phyloP scores from a whole-genome alignment of 495 filamentous ascomycete species.

The Penicillium bialowiezense region DNA sequence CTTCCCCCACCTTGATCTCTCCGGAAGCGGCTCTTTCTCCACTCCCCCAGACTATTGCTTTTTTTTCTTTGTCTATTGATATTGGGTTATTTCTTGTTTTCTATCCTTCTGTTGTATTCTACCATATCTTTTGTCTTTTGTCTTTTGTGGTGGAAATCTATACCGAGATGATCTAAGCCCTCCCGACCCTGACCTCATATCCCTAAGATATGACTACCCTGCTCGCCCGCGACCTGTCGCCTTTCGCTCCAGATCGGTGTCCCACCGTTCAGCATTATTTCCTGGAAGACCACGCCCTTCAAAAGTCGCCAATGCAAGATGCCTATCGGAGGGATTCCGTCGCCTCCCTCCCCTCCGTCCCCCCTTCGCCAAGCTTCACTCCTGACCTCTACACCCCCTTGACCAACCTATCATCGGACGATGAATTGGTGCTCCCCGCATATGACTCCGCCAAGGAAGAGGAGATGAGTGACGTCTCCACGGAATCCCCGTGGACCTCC shows the following conservation, averaged over 20 bases:
- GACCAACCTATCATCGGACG: conserved; percentile 61
- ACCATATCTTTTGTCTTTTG: no score
- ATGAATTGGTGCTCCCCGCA: conserved; percentile 46
- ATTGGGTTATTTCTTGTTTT: no score
- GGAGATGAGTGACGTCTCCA: conserved; percentile 20
- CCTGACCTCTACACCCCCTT: conserved; percentile 46
- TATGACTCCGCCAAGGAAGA: conserved; percentile 17
- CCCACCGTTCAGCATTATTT: conserved; percentile 47
- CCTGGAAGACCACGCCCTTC: conserved; percentile 29
- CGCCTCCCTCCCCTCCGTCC: conserved; percentile 35
- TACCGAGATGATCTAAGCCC: no score
- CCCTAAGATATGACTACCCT: conserved; percentile 43
- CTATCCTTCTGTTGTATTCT: no score
- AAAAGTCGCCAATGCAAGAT: conserved; percentile 36
- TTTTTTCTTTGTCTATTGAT: no score
- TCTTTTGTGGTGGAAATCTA: no score
- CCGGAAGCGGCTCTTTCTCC: no score
- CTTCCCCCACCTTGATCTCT: no score
- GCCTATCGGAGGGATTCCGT: conserved; percentile 34
- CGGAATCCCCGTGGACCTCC: conserved; percentile 14
- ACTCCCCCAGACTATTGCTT: no score
- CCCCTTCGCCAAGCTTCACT: conserved; percentile 40
- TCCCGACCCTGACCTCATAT: no score
- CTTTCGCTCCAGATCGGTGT: conserved; percentile 39
- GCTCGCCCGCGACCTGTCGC: conserved; percentile 36